Base-by-base conservation (phyloP, 1,284 basidiomycete genomes). In the Tilletia caries region DNA sequence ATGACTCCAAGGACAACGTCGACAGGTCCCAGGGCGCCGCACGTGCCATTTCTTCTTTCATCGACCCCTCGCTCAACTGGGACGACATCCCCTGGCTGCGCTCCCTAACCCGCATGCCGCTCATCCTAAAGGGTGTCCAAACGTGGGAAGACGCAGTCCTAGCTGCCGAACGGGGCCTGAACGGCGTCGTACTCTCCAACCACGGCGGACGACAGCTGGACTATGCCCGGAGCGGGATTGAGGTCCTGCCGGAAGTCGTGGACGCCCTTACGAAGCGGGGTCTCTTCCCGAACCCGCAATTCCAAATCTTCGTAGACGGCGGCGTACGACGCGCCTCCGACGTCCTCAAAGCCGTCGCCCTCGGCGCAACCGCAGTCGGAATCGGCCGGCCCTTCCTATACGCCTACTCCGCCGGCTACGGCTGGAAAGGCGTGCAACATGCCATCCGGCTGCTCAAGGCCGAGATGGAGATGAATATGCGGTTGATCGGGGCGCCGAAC, bases 11-110 rank as follows among this genome's bases (percentile, higher is more conserved):
- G 54, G 85, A 87, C 71, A 86, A 86, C 27, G 87, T 93, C 27
- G 90, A 95, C 79, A 88, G 92, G 58, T 90, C 91, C 48, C 92
- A 95, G 83, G 94, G 94, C 64, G 95, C 93, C 3, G 94, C 95
- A 1, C 87, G 93, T 70, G 94, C 95, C n/a, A 97, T 98, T 77
- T 83, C 94, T 88, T 91, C 91, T 3, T 97, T 97, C 85, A 97
- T 98, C 76, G 95, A 98, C 83, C 92, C 95, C 0, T 88, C 89
- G 5, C 85, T 97, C 68, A 88, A 88, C 72, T 97, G 95, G 95
- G 87, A 88, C 46, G 94, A 98, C 81, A 85, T 97, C 43, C 85
- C 88, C 5, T 95, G 93, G 89, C 92, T 98, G 84, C 90, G 90
- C 84, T 89, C 88, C 74, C 93, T 95, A 73, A 95, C 95, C 0